Conservation (phyloP, 345 rosid genomes). For the thale cress (Arabidopsis thaliana) region DNA sequence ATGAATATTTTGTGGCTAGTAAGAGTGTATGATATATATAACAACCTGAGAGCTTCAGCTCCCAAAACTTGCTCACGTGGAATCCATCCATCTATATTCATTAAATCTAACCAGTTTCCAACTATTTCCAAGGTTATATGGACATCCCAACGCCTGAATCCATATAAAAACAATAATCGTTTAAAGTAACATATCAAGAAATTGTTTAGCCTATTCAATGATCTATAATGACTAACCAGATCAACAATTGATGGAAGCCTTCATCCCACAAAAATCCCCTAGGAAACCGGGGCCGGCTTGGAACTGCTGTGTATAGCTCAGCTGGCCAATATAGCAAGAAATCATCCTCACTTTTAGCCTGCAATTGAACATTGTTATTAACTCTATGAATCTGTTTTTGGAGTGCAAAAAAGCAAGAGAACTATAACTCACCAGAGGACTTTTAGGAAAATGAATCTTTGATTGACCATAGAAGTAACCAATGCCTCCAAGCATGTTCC, state of each 20-base stretch:
- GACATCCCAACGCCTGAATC: slow-evolving; percentile 87
- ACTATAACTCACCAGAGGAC: slow-evolving; percentile 55
- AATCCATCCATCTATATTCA: slow-evolving; percentile 96
- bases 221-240: slow-evolving; percentile 63
- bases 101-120: slow-evolving; percentile 95
- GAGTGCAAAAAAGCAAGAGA: slow-evolving; percentile 5
- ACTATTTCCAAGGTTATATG: slow-evolving; percentile 81
- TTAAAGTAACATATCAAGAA: neutral
- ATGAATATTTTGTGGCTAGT: slow-evolving; percentile 18
- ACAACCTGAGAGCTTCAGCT: slow-evolving; percentile 87
- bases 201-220: slow-evolving; percentile 8
- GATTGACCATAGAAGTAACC: slow-evolving; percentile 97
- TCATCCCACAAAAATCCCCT: slow-evolving; percentile 99
- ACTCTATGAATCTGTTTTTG: slow-evolving; percentile 46
- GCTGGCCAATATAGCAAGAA: slow-evolving; percentile 90
- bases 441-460: slow-evolving; percentile 61
- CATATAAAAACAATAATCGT: neutral
- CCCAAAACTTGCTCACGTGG: slow-evolving; percentile 90
- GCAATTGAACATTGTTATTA: slow-evolving; percentile 45
- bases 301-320: slow-evolving; percentile 93
- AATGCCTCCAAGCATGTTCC: slow-evolving; percentile 92
- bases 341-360: slow-evolving; percentile 56
- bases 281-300: slow-evolving; percentile 88
- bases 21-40: slow-evolving; percentile 5
- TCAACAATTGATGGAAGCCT: slow-evolving; percentile 91